Evolutionary conservation across 1,284 basidiomycete genomes (phyloP).

Genomic region (Violaceomyces palustris): DNA sequence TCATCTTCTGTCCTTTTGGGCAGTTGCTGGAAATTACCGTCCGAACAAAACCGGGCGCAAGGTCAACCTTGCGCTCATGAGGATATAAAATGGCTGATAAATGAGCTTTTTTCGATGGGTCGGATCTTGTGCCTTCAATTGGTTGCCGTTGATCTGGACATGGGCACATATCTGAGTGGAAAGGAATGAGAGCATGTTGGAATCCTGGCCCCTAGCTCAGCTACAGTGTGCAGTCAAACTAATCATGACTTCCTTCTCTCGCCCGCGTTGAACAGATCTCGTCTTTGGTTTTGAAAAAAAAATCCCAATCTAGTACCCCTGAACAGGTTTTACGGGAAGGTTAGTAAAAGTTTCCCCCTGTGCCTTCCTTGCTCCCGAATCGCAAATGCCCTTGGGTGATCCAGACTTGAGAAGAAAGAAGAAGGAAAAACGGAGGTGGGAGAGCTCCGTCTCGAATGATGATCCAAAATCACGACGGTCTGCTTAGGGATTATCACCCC

Average conservation of each 20-base stretch:
- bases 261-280: not conserved
- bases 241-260: not conserved
- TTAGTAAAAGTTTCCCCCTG: too few species aligned
- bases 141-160: not conserved
- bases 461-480: slow-evolving; percentile 46
- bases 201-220: too few species aligned
- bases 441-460: slow-evolving; percentile 12
- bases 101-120: slow-evolving; percentile 19
- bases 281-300: not conserved
- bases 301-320: not conserved
- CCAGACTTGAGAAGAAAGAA: not conserved
- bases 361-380: too few species aligned
- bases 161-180: not conserved
- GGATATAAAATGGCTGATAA: slow-evolving; percentile 42
- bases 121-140: not conserved
- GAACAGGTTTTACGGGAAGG: too few species aligned
- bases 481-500: slow-evolving; percentile 34
- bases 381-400: slow-evolving; percentile 4
- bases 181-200: too few species aligned
- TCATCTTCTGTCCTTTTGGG: slow-evolving; percentile 17
- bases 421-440: not conserved
- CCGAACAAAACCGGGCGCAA: slow-evolving; percentile 25
- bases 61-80: slow-evolving; percentile 15
- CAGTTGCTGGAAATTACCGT: slow-evolving; percentile 48
- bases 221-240: not conserved